Conservation (phyloP, 1,284 basidiomycete species). For the Trichosporon faecale region DNA sequence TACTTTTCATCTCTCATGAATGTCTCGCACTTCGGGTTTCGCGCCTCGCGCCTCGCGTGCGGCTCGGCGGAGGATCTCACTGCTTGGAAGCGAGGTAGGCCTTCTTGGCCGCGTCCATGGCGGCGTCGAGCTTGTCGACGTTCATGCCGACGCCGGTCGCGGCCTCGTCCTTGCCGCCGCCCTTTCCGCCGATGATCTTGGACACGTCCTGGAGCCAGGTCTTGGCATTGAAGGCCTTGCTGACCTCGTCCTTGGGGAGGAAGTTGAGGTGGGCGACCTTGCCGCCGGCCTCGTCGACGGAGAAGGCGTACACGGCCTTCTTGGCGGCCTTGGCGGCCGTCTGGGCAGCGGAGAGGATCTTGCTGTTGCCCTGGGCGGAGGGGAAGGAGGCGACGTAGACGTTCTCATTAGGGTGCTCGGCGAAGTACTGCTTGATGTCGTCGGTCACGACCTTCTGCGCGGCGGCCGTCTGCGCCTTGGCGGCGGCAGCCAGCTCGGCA, state of each 20-base stretch:
- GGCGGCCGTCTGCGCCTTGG: conserved; percentile 75
- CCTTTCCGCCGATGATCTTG: conserved; percentile 82
- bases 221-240: conserved; percentile 68
- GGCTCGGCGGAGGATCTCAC: background rate
- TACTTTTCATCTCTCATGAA: background rate
- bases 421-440: conserved; percentile 67
- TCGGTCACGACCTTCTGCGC: conserved; percentile 76
- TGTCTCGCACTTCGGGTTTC: background rate
- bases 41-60: too few relatives aligned
- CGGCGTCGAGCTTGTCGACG: conserved; percentile 65
- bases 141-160: conserved; percentile 81
- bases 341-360: conserved; percentile 61
- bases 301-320: conserved; percentile 88
- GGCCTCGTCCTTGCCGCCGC: conserved; percentile 85
- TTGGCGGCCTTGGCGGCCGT: conserved; percentile 69
- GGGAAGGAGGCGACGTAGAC: conserved; percentile 69
- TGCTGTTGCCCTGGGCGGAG: conserved; percentile 66
- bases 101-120: conserved; percentile 58
- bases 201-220: conserved; percentile 75
- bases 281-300: conserved; percentile 63
- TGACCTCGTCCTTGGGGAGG: conserved; percentile 65
- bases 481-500: conserved; percentile 79
- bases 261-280: conserved; percentile 88
- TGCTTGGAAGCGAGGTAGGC: conserved; percentile 30
- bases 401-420: conserved; percentile 66